These are phyloP conservation scores for Arctium lappa DNA, from an alignment of 129 eudicot species.

Conservation along the genomic window DNA sequence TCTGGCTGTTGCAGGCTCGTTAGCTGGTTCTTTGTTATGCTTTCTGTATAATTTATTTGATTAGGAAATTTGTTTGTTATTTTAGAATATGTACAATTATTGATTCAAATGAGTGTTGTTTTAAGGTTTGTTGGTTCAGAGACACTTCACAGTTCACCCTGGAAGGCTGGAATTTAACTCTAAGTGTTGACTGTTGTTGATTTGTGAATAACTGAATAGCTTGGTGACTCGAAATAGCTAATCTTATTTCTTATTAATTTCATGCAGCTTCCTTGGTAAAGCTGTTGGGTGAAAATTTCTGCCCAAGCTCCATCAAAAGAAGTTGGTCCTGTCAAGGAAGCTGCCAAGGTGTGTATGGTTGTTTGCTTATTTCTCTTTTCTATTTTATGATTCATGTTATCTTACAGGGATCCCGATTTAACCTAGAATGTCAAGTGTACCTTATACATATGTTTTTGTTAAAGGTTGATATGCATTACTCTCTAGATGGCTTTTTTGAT, in stretches of 20 bases:
- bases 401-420: neutral
- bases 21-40: too few species aligned
- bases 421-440: neutral
- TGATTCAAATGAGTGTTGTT: too few species aligned
- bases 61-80: too few species aligned
- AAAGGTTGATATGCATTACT: neutral
- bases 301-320: constrained; percentile 46
- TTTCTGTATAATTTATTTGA: too few species aligned
- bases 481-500: neutral
- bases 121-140: too few species aligned
- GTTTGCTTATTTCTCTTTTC: neutral
- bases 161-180: too few species aligned
- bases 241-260: neutral
- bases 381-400: neutral
- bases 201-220: too few species aligned
- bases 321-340: constrained; percentile 59
- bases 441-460: neutral
- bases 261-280: constrained; percentile 74
- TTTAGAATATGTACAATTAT: too few species aligned
- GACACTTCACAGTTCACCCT: too few species aligned
- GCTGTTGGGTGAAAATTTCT: constrained; percentile 56
- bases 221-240: too few species aligned
- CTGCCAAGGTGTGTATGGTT: constrained; percentile 34
- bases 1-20: too few species aligned
- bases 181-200: too few species aligned